Conservation (phyloP, 2,329 filamentous ascomycete genomes). For the Paecilomyces sp. region DNA sequence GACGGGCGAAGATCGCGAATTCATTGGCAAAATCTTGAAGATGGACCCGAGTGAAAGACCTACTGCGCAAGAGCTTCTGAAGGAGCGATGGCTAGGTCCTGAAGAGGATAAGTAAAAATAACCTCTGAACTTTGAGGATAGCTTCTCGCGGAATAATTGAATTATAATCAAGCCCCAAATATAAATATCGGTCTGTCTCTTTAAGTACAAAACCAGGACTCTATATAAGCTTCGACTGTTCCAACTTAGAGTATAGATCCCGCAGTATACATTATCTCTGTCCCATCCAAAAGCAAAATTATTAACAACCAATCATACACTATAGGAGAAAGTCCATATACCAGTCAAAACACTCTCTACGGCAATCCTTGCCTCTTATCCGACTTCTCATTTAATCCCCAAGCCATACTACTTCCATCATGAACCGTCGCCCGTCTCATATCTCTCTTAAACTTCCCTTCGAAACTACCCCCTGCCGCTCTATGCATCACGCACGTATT, state of each 20-base stretch:
- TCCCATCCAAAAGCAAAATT: no score
- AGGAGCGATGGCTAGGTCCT: slow-evolving; percentile 7
- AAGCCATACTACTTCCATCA: slow-evolving; percentile 36
- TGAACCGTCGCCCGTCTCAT: slow-evolving; percentile 53
- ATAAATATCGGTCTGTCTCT: no score
- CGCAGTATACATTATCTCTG: no score
- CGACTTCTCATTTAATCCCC: slow-evolving; percentile 36
- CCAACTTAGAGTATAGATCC: no score
- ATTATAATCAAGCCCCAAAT: no score
- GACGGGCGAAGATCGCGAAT: neutral
- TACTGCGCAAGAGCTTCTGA: slow-evolving; percentile 16
- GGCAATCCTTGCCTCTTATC: slow-evolving; percentile 22
- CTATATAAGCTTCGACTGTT: no score
- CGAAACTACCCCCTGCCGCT: slow-evolving; percentile 42
- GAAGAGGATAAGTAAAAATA: neutral
- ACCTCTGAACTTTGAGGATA: neutral
- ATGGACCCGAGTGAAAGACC: slow-evolving; percentile 17
- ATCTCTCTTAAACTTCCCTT: slow-evolving; percentile 44
- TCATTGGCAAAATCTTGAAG: slow-evolving; percentile 15
- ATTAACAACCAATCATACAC: neutral
- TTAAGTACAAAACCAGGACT: no score
- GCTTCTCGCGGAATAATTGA: no score
- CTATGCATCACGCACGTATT: slow-evolving; percentile 53
- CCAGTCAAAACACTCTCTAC: neutral
- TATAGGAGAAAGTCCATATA: neutral